These are phyloP conservation scores for Podospora comata DNA, from an alignment of 495 filamentous ascomycete genomes.

Conservation along the genomic window DNA sequence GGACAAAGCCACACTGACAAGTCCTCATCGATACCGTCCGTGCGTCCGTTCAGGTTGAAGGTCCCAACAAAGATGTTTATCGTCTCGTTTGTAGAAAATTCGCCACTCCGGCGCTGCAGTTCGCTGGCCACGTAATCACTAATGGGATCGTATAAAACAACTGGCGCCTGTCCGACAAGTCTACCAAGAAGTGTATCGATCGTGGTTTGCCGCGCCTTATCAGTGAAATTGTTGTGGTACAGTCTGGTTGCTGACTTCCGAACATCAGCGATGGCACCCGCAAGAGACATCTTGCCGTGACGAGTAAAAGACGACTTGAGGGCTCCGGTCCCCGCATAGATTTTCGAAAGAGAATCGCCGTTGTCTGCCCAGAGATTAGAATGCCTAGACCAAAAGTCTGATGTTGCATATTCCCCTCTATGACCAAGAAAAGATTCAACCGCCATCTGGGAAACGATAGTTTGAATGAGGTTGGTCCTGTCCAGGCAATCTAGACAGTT, in stretches of 20 bases:
- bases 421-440: constrained; percentile 75
- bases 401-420: constrained; percentile 58
- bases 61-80: constrained; percentile 73
- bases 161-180: constrained; percentile 75
- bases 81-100: constrained; percentile 49
- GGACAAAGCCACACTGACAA: constrained; percentile 80
- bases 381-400: constrained; percentile 87
- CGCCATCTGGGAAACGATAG: constrained; percentile 88
- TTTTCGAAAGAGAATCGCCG: constrained; percentile 89
- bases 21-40: constrained; percentile 71
- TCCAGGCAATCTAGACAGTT: constrained; percentile 97
- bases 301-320: constrained; percentile 95
- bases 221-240: constrained; percentile 96
- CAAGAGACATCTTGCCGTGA: constrained; percentile 91
- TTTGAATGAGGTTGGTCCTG: constrained; percentile 93
- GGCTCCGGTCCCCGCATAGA: constrained; percentile 95
- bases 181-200: constrained; percentile 89
- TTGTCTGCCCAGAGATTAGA: constrained; percentile 97
- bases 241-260: constrained; percentile 89
- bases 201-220: constrained; percentile 88
- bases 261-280: constrained; percentile 90
- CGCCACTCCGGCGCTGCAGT: constrained; percentile 57
- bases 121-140: constrained; percentile 83
- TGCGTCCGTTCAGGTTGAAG: constrained; percentile 90
- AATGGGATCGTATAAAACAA: constrained; percentile 87